Percentiles rank a stretch among this genome's conserved stretches.
Conservation (phyloP, 208 protist genomes). For the Crithidia brevicula region DNA sequence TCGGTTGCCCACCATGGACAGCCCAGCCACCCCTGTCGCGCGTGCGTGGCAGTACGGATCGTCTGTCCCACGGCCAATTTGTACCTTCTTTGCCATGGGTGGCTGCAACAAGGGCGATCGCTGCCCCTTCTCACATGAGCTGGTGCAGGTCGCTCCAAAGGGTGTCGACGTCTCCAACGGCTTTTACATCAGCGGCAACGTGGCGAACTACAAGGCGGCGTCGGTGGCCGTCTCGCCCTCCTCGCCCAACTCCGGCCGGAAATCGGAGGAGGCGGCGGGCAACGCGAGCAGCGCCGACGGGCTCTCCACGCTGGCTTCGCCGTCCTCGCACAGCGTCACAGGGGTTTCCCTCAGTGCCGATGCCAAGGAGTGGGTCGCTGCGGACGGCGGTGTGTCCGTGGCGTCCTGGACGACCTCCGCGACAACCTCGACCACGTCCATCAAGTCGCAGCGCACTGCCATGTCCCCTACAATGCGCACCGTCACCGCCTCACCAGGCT, state of each 20-base stretch:
- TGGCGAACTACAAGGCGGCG: slow-evolving; percentile 46
- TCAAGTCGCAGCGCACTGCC: slow-evolving; percentile 9
- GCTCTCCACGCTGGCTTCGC: slow-evolving; percentile 33
- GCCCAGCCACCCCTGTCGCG: not conserved
- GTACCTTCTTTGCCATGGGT: slow-evolving; percentile 61
- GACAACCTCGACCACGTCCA: slow-evolving; percentile 4
- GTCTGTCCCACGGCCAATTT: slow-evolving; percentile 31
- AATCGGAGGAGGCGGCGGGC: slow-evolving; percentile 21
- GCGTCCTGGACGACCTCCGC: slow-evolving; percentile 9
- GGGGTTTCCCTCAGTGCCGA: slow-evolving; percentile 29
- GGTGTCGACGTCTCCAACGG: slow-evolving; percentile 46
- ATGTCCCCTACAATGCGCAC: slow-evolving; percentile 2
- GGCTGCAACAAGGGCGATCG: slow-evolving; percentile 40
- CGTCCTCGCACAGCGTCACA: slow-evolving; percentile 25
- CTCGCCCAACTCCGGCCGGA: slow-evolving; percentile 13
- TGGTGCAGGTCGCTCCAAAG: slow-evolving; percentile 43
- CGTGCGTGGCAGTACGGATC: not conserved
- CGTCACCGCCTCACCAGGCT: not conserved
- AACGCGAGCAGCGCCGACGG: slow-evolving; percentile 32
- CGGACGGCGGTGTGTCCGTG: slow-evolving; percentile 2
- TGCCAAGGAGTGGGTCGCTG: slow-evolving; percentile 28
- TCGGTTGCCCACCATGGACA: not conserved
- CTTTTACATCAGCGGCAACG: slow-evolving; percentile 53
- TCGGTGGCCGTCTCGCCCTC: slow-evolving; percentile 4
- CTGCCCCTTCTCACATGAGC: slow-evolving; percentile 52